Evolutionary conservation across 768 basidiomycete species (phyloP), one percentile per base, ranked within the genome.

Genomic region (Termitomyces sp.): DNA sequence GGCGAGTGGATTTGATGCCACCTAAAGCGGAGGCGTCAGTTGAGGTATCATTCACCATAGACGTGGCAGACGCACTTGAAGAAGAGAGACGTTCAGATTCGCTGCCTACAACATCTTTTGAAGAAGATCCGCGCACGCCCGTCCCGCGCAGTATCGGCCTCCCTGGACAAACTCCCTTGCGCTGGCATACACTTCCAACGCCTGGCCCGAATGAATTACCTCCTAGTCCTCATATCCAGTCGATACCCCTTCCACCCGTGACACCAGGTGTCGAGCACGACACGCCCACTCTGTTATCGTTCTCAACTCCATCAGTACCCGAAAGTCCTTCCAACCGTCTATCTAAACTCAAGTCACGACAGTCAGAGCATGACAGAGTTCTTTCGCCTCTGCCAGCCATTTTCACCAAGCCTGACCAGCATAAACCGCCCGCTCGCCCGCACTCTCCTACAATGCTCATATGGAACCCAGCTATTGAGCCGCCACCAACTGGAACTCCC

Each of bases 1-100:
- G 95, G 6, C 87, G 95, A 49, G 79, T 95, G 57, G 93, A 96
- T 68, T 77, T 98, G 65, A 89, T 97, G 79, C 84, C 87, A 57
- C 88, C 83, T 4, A 68, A 70, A 52, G 72, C 66, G 15, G 34
- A 44, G 16, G 11, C 45, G 24, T 33, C 6, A 5, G 20, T 31
- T n/a, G 42, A 47, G 27, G 46, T 24, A 27, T 22, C 22, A 41
- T 13, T 20, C 22, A 16, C 41, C 16, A 15, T 31, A 20, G 60
- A 65, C 30, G 34, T 58, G 37, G 60, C 58, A 22, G 46, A 55
- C 11, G 36, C 49, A 63, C 56, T 53, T 45, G 24, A 58, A 44
- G 34, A 49, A 45, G 48, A 46, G 24, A 58, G 37, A 18, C 61
- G 44, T 33, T 57, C 52, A 51, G 49, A 54, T 62, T 61, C 47